Base-by-base conservation (phyloP, 345 rosid genomes). In the Garcia nutans region DNA sequence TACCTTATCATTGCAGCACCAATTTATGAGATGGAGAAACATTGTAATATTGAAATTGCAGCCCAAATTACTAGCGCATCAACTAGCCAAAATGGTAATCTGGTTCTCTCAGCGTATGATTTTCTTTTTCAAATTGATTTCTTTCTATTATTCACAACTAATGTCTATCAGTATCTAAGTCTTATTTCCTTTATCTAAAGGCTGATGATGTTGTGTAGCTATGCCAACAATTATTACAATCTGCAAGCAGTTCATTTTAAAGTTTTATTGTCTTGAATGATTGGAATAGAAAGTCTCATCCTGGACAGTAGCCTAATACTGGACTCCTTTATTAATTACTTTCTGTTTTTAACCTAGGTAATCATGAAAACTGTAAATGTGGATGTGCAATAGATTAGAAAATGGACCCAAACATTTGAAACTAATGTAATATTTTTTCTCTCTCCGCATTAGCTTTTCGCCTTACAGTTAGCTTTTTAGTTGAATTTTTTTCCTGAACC, bases 11-110 rank as follows among this genome's bases (percentile, higher is more conserved):
- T 76, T 86, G 85, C 92, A 93, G 97, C 97, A 72, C 96, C 96
- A 77, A 84, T 90, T 66, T 86, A 92, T 85, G 95, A 93, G 87
- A 90, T 92, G 89, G 98, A 96, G 88, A 93, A 96, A 89, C 96
- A 90, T 82, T 96, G 99, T 76, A 96, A 90, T 79, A 93, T 93
- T 64, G 97, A 96, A 89, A 89, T 96, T 78, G 92, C 96, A 31
- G 97, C 98, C 24, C 96, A 93, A 80, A 84, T 96, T 76, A 86
- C 96, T 1, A 95, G 83, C 15, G 23, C 83, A 70, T 70, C 89
- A 33, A 86, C 93, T 67, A 49, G 57, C 55, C 93, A 85, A 83
- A 81, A 76, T 79, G 96, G 96, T 86, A 85, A 24, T 54, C 15
- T 12, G 68, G 22, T 74, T 77, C 63, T 83, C 76, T 58, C 20